Conservation (phyloP, 495 filamentous ascomycete genomes). For the Staphylotrichum tortipilum region DNA sequence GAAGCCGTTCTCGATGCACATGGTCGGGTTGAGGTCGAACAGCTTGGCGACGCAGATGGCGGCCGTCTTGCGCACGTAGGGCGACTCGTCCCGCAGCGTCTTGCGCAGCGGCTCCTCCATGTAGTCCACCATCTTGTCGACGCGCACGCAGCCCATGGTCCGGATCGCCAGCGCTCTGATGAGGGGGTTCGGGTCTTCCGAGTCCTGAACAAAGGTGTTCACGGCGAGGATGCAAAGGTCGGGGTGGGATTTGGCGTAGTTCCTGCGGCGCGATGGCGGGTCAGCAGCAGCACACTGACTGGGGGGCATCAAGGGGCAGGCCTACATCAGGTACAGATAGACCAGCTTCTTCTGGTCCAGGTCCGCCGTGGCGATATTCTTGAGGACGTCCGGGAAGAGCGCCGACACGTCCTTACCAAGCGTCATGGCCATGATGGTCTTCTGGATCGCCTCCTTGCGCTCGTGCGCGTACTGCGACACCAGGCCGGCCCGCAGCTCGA, state of each 20-base stretch:
- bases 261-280: constrained; percentile 52
- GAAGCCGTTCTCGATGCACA: constrained; percentile 96
- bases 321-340: constrained; percentile 95
- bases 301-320: not conserved
- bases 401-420: constrained; percentile 97
- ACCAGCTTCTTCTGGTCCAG: constrained; percentile 99
- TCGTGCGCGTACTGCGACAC: constrained; percentile 99
- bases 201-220: constrained; percentile 98
- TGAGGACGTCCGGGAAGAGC: constrained; percentile 94
- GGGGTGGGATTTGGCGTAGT: constrained; percentile 98
- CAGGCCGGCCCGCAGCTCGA: constrained; percentile 90
- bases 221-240: constrained; percentile 98
- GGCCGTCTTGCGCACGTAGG: constrained; percentile 96
- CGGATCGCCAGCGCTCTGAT: constrained; percentile 91
- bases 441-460: constrained; percentile 97
- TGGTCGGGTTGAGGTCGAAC: constrained; percentile 82
- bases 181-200: constrained; percentile 95
- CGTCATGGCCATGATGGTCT: constrained; percentile 99
- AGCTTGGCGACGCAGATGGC: constrained; percentile 97
- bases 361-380: constrained; percentile 94
- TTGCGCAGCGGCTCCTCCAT: constrained; percentile 98
- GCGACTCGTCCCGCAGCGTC: constrained; percentile 92
- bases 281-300: constrained; percentile 13
- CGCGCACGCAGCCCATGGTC: constrained; percentile 98
- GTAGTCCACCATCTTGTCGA: constrained; percentile 99